These are phyloP conservation scores for Echinosphaeria canescens DNA, from an alignment of 2,329 filamentous ascomycete genomes.

Conservation along the genomic window DNA sequence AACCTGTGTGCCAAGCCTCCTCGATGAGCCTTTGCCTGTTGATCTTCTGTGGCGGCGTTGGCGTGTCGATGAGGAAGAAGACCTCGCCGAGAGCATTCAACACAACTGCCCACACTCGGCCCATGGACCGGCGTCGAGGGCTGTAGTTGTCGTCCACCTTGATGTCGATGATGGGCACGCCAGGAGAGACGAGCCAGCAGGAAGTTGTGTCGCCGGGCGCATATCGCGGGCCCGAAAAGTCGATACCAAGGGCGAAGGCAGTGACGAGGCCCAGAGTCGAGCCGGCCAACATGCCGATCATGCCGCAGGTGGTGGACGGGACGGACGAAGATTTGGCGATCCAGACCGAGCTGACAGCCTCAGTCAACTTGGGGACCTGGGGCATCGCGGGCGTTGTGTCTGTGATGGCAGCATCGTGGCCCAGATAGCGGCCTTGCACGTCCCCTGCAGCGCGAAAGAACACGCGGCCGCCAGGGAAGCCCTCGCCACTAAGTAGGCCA, in stretches of 20 bases:
- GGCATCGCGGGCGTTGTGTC: conserved; percentile 55
- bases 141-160: conserved; percentile 70
- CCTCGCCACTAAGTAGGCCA: conserved; percentile 70
- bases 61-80: conserved; percentile 56
- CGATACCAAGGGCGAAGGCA: conserved; percentile 52
- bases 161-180: conserved; percentile 75
- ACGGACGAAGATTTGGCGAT: conserved; percentile 65
- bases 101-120: conserved; percentile 76
- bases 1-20: conserved; percentile 61
- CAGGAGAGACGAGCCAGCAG: conserved; percentile 78
- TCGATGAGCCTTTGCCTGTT: too few species aligned
- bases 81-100: conserved; percentile 86
- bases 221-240: conserved; percentile 35
- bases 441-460: conserved; percentile 61
- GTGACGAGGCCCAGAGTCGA: conserved; percentile 70
- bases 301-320: conserved; percentile 48
- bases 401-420: conserved; percentile 32
- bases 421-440: conserved; percentile 55
- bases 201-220: conserved; percentile 62
- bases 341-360: conserved; percentile 67
- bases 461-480: conserved; percentile 59
- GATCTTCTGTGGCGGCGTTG: too few species aligned
- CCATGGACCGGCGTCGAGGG: conserved; percentile 41
- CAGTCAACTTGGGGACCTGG: conserved; percentile 43
- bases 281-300: conserved; percentile 65